Percentiles rank a stretch among this genome's conserved stretches.
Conservation (phyloP, 345 rosid genomes). For the Salix udensis region DNA sequence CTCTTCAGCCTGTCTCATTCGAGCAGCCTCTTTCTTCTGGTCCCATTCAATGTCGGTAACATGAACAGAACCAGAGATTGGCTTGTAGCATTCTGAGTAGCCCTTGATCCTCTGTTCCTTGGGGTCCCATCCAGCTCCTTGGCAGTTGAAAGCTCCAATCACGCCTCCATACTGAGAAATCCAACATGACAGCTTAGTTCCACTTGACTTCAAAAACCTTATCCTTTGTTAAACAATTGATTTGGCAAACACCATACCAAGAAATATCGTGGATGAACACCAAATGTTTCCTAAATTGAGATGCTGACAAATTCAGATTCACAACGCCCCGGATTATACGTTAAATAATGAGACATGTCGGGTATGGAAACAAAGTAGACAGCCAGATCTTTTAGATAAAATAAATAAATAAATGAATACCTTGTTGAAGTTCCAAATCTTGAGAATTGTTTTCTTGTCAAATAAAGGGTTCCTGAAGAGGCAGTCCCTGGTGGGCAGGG, state of each 20-base stretch:
- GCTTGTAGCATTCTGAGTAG: slow-evolving; percentile 60
- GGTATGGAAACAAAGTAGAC: background rate
- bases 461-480: slow-evolving; percentile 78
- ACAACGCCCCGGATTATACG: background rate
- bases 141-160: slow-evolving; percentile 87
- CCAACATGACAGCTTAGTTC: background rate
- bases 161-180: slow-evolving; percentile 68
- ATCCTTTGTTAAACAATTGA: background rate
- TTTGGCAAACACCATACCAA: background rate
- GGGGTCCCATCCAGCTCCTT: slow-evolving; percentile 89
- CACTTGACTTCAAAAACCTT: background rate
- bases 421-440: slow-evolving; percentile 88
- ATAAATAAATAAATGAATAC: slow-evolving; percentile 22
- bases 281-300: background rate
- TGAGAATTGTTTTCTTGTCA: slow-evolving; percentile 66
- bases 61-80: slow-evolving; percentile 47
- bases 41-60: slow-evolving; percentile 78
- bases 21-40: slow-evolving; percentile 40
- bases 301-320: background rate
- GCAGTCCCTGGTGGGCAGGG: slow-evolving; percentile 83
- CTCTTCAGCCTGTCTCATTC: slow-evolving; percentile 41
- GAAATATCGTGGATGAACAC: background rate
- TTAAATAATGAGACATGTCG: background rate
- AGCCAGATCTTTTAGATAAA: background rate
- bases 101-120: slow-evolving; percentile 54